These are phyloP conservation scores for Herpetomonas tarakana DNA, from an alignment of 208 protist genomes.

Conservation along the genomic window DNA sequence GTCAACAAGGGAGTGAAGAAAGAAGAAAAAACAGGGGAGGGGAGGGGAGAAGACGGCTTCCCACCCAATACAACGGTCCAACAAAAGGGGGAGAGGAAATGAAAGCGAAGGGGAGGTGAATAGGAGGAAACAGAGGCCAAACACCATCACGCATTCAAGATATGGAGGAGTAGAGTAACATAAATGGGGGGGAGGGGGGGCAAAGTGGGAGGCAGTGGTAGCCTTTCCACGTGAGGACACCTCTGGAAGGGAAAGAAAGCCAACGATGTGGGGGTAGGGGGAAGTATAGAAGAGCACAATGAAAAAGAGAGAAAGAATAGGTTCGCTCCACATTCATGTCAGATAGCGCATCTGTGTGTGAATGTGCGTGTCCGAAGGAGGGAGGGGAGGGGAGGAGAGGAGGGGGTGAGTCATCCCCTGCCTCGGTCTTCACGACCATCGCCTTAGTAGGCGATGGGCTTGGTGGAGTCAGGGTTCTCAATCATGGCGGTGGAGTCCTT, in stretches of 20 bases:
- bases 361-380: not conserved
- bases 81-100: not conserved
- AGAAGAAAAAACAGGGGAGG: too few species aligned
- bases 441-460: constrained; percentile 43
- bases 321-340: too few species aligned
- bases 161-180: not conserved
- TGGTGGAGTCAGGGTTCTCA: constrained; percentile 32
- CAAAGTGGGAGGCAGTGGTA: too few species aligned
- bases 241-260: not conserved
- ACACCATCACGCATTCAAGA: not conserved
- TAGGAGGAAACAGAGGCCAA: constrained; percentile 8
- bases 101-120: not conserved
- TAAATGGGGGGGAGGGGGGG: not conserved
- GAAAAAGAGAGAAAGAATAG: constrained; percentile 3
- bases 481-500: constrained; percentile 65
- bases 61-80: not conserved
- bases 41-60: too few species aligned
- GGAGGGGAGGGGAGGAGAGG: not conserved
- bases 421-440: too few species aligned
- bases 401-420: not conserved
- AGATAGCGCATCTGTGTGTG: too few species aligned
- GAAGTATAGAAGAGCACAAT: constrained; percentile 7
- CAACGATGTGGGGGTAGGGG: not conserved
- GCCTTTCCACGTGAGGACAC: too few species aligned
- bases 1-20: too few species aligned